Evolutionary conservation across 306 rosid species (phyloP).

Genomic region (Acacia acuminata): DNA sequence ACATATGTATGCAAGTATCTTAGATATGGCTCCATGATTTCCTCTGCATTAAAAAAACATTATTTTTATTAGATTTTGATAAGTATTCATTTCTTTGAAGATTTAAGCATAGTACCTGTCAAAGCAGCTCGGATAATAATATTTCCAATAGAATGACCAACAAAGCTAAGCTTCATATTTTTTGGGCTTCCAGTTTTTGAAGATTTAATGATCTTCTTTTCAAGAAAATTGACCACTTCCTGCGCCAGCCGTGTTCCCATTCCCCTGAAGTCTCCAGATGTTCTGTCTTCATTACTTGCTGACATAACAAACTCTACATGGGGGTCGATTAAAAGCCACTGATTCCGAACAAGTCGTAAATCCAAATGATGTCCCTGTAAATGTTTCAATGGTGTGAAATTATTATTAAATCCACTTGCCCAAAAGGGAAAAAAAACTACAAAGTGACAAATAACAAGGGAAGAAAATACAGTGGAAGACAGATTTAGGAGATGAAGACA

Average conservation of each 20-base stretch:
- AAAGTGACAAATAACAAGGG: not conserved
- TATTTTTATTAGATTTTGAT: constrained; percentile 11
- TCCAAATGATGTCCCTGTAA: constrained; percentile 95
- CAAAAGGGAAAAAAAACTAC: not conserved
- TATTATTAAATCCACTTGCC: not conserved
- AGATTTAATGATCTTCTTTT: constrained; percentile 81
- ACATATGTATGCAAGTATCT: constrained; percentile 76
- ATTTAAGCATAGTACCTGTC: constrained; percentile 55
- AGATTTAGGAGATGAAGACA: constrained; percentile 24
- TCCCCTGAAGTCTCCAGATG: constrained; percentile 91
- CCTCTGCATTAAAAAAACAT: constrained; percentile 57
- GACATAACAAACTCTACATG: constrained; percentile 91
- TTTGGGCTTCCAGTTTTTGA: constrained; percentile 63
- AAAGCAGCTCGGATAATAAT: constrained; percentile 84
- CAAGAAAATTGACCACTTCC: constrained; percentile 77
- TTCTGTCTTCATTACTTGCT: constrained; percentile 82
- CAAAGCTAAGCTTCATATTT: constrained; percentile 85
- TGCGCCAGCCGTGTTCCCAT: constrained; percentile 94
- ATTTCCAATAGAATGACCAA: constrained; percentile 98
- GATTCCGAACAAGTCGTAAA: constrained; percentile 91
- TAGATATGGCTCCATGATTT: constrained; percentile 89
- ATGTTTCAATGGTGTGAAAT: not conserved
- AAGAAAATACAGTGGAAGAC: constrained; percentile 14
- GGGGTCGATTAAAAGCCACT: constrained; percentile 96
- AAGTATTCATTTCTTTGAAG: constrained; percentile 18